Conservation (phyloP, 805 yeast genomes). For the Yamadazyma philogaea region DNA sequence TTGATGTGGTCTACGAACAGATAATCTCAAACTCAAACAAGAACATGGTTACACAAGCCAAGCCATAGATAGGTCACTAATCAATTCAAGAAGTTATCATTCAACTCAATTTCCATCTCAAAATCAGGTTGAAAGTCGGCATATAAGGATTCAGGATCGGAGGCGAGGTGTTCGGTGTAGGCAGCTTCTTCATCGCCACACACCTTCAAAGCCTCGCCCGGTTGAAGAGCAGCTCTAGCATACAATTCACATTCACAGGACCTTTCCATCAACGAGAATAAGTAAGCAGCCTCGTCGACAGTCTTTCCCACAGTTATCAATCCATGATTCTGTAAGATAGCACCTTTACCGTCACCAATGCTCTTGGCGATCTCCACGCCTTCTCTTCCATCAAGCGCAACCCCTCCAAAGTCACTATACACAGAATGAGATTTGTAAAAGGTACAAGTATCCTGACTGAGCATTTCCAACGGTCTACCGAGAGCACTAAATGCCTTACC, state of each 20-base stretch:
- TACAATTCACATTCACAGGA: constrained; percentile 30
- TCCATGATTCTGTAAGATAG: constrained; percentile 34
- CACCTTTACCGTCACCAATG: constrained; percentile 30
- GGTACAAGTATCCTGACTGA: constrained; percentile 72
- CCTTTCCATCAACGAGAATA: constrained; percentile 31
- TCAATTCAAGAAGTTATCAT: constrained; percentile 7
- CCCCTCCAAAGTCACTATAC: constrained; percentile 71
- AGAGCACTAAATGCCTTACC: constrained; percentile 39
- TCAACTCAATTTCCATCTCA: constrained; percentile 34
- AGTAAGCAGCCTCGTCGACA: constrained; percentile 37
- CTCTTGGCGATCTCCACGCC: constrained; percentile 30
- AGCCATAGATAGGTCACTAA: too few relatives aligned
- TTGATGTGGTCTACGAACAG: too few relatives aligned
- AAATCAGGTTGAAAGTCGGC: constrained; percentile 72
- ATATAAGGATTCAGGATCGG: constrained; percentile 65
- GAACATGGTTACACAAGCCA: too few relatives aligned
- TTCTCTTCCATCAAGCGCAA: constrained; percentile 46
- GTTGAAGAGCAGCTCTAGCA: constrained; percentile 18
- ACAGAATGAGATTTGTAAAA: constrained; percentile 67
- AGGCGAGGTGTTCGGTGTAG: constrained; percentile 55
- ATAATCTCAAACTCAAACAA: too few relatives aligned
- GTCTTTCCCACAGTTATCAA: constrained; percentile 34
- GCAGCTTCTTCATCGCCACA: constrained; percentile 64
- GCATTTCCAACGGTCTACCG: constrained; percentile 58
- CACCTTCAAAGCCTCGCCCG: constrained; percentile 36